A percentile compares a stretch with the other conserved stretches of the same genome.
phyloP scores from a whole-genome alignment of 139 green algal genomes.

The Micractinium sp. region DNA sequence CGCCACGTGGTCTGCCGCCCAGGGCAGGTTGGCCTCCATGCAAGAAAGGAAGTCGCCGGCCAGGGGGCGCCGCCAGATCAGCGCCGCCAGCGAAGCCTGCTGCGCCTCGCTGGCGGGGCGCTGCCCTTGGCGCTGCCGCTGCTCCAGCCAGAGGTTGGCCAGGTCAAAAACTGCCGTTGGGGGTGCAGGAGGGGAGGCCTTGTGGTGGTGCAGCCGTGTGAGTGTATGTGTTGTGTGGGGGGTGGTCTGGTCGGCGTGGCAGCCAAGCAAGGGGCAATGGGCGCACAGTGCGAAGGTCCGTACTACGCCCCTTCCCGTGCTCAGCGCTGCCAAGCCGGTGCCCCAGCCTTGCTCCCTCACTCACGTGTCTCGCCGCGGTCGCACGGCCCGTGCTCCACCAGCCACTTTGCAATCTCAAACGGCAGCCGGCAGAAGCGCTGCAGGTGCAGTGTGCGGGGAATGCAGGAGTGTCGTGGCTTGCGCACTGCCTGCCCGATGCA shows the following conservation, averaged over 20 bases:
- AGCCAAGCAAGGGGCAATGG: no score
- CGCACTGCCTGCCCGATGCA: not conserved
- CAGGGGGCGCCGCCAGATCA: slow-evolving; percentile 20
- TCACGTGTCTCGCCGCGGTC: slow-evolving; percentile 23
- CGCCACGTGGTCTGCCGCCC: not conserved
- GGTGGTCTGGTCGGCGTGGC: no score
- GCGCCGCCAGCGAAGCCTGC: slow-evolving; percentile 8
- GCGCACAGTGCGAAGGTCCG: no score
- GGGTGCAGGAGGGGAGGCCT: not conserved
- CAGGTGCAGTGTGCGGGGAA: not conserved
- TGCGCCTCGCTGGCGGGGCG: not conserved
- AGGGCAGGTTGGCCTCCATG: slow-evolving; percentile 30
- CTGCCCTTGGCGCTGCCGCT: not conserved
- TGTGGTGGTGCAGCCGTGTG: not conserved
- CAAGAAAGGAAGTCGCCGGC: slow-evolving; percentile 26
- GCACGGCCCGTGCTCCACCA: slow-evolving; percentile 14
- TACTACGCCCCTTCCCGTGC: no score
- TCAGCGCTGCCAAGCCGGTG: no score
- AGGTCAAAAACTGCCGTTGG: slow-evolving; percentile 23
- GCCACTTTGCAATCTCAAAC: slow-evolving; percentile 8
- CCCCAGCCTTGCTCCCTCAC: not conserved
- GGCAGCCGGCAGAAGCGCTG: slow-evolving; percentile 30
- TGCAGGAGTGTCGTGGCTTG: not conserved
- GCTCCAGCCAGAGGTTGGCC: slow-evolving; percentile 31
- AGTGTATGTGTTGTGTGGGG: not conserved